A percentile compares a stretch with the other conserved stretches of the same genome.
Evolutionary conservation across 352 stramenopile species (phyloP).

Genomic region (Phytophthora megakarya): DNA sequence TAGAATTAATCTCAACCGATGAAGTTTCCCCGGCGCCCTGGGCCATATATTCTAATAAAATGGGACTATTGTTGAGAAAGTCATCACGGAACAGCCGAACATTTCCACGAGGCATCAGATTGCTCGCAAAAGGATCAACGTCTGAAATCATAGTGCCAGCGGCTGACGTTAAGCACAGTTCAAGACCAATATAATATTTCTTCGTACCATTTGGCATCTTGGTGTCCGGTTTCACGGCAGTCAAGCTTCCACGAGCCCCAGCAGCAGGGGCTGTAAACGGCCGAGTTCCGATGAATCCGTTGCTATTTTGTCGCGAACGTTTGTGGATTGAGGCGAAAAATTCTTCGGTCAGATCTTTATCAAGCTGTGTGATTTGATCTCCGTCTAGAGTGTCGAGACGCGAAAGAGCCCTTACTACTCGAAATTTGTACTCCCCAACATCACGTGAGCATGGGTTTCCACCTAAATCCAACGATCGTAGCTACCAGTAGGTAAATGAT

Average conservation of each 20-base stretch:
- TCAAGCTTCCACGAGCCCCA: slow-evolving; percentile 11
- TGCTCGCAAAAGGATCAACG: slow-evolving; percentile 57
- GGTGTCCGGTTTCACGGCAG: not conserved
- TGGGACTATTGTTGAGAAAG: slow-evolving; percentile 85
- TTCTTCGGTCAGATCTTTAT: slow-evolving; percentile 78
- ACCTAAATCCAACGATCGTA: slow-evolving; percentile 71
- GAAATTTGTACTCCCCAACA: slow-evolving; percentile 76
- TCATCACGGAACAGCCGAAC: slow-evolving; percentile 86
- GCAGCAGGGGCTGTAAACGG: slow-evolving; percentile 46
- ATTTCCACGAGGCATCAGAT: slow-evolving; percentile 72
- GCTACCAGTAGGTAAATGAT: slow-evolving; percentile 31
- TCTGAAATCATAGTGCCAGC: not conserved
- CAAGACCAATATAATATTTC: not conserved
- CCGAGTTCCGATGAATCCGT: slow-evolving; percentile 31
- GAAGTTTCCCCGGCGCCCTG: slow-evolving; percentile 38
- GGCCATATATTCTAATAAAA: slow-evolving; percentile 81
- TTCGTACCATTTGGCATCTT: slow-evolving; percentile 14
- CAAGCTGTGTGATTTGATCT: slow-evolving; percentile 69
- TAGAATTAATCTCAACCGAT: slow-evolving; percentile 8
- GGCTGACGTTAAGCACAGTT: not conserved
- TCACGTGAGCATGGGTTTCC: slow-evolving; percentile 75
- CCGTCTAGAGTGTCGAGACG: slow-evolving; percentile 76
- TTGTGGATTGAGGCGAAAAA: slow-evolving; percentile 36
- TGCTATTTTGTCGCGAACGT: slow-evolving; percentile 7
- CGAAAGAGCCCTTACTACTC: slow-evolving; percentile 59